Percentiles rank a stretch among this genome's conserved stretches.
These are phyloP conservation scores for Leccinum subgranulosum DNA, from an alignment of 768 basidiomycete genomes.

Conservation along the genomic window DNA sequence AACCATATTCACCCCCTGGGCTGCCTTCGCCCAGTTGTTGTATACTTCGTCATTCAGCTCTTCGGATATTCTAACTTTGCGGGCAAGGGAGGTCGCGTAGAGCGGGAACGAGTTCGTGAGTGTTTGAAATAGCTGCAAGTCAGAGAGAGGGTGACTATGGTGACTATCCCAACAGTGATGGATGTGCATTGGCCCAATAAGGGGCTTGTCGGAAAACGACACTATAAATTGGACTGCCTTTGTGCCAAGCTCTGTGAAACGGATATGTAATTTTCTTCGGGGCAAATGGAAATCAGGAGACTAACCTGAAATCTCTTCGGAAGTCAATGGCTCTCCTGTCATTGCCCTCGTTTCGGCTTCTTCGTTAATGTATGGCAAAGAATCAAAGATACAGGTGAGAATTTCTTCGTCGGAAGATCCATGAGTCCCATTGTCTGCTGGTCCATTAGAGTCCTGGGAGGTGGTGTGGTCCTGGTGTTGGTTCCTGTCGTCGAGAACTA, in stretches of 20 bases:
- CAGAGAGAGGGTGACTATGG: conserved; percentile 11
- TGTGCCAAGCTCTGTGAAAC: conserved; percentile 54
- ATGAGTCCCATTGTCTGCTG: conserved; percentile 6
- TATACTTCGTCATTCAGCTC: conserved; percentile 54
- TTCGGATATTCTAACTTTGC: conserved; percentile 56
- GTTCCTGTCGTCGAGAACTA: conserved; percentile 84
- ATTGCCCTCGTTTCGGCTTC: conserved; percentile 34
- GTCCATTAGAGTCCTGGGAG: neutral
- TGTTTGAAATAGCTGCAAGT: conserved; percentile 42
- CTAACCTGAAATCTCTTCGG: conserved; percentile 56
- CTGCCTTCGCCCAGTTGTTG: conserved; percentile 50
- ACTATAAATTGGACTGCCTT: conserved; percentile 76
- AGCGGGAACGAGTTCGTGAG: conserved; percentile 89
- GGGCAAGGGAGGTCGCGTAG: conserved; percentile 71
- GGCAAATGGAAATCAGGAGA: conserved; percentile 4
- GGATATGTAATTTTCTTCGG: neutral
- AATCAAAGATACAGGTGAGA: conserved; percentile 29
- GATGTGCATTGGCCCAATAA: conserved; percentile 25
- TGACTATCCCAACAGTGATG: conserved; percentile 22
- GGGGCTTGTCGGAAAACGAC: conserved; percentile 51
- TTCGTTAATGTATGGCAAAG: conserved; percentile 28
- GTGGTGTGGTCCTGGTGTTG: conserved; percentile 9
- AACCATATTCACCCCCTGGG: conserved; percentile 52
- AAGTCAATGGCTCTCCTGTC: conserved; percentile 42
- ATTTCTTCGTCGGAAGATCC: conserved; percentile 16